Conservation (phyloP, 345 rosid species). For the Euphorbia peplus region DNA sequence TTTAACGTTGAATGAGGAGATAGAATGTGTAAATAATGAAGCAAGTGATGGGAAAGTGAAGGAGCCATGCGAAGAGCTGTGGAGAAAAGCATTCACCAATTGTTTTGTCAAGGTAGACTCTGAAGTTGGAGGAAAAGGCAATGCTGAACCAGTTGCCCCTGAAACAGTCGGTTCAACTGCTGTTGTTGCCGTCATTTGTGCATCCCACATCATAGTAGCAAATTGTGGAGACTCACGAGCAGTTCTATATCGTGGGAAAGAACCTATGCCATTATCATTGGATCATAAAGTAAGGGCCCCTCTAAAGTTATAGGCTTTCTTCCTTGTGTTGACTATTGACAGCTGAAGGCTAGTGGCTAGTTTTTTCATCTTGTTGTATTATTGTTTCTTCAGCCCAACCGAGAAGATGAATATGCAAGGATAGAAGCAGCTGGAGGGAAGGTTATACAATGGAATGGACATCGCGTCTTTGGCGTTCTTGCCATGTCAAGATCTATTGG, state of each 20-base stretch:
- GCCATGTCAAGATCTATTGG: conserved; percentile 99
- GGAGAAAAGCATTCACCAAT: conserved; percentile 69
- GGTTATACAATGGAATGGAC: conserved; percentile 97
- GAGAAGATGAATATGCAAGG: conserved; percentile 92
- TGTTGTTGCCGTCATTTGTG: conserved; percentile 72
- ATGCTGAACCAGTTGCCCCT: conserved; percentile 64
- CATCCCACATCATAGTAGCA: conserved; percentile 85
- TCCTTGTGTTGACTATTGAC: neutral
- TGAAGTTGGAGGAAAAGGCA: conserved; percentile 63
- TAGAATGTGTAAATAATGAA: conserved; percentile 44
- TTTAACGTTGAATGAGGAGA: conserved; percentile 63
- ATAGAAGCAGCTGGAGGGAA: conserved; percentile 97
- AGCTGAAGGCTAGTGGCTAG: neutral
- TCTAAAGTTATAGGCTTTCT: neutral
- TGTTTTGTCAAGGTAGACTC: conserved; percentile 75
- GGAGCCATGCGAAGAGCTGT: conserved; percentile 66
- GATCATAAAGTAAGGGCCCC: conserved; percentile 77
- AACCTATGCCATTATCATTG: conserved; percentile 78
- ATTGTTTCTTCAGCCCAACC: conserved; percentile 84
- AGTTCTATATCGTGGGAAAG: conserved; percentile 89
- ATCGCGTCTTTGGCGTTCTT: conserved; percentile 94
- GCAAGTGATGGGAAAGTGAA: conserved; percentile 40
- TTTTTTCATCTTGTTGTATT: conserved; percentile 12
- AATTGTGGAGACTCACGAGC: conserved; percentile 99
- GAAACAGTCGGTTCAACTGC: conserved; percentile 99